These are phyloP conservation scores for Plasmodium sp. DNA, from an alignment of 169 alveolate species.

Conservation along the genomic window DNA sequence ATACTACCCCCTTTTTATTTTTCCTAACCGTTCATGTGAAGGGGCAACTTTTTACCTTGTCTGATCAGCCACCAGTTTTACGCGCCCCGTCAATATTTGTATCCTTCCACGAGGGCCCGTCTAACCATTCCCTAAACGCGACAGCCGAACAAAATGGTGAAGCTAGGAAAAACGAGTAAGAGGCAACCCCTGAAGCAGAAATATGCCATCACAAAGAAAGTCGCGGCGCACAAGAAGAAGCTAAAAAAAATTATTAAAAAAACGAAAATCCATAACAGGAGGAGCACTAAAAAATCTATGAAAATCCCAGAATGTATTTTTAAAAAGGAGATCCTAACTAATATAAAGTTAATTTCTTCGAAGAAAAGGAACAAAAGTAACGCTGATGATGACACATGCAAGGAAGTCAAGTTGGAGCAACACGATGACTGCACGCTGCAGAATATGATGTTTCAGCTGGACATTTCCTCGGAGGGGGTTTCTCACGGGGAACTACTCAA, in stretches of 20 bases:
- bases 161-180: constrained; percentile 31
- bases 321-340: constrained; percentile 35
- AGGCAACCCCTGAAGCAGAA: constrained; percentile 61
- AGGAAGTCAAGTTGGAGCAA: constrained; percentile 8
- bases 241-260: constrained; percentile 53
- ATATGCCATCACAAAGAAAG: constrained; percentile 58
- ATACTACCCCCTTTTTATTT: not conserved
- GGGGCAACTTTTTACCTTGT: not conserved
- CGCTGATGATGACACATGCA: constrained; percentile 4
- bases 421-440: constrained; percentile 33
- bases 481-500: not conserved
- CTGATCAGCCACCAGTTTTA: not conserved
- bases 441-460: constrained; percentile 16
- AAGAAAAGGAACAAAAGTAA: constrained; percentile 23
- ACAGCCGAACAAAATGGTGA: constrained; percentile 23
- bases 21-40: not conserved
- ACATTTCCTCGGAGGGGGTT: not conserved
- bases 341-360: constrained; percentile 15
- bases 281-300: constrained; percentile 39
- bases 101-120: not conserved
- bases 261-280: constrained; percentile 59
- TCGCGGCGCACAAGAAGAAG: constrained; percentile 60
- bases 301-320: constrained; percentile 61
- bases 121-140: not conserved
- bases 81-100: not conserved